A percentile compares a stretch with the other conserved stretches of the same genome.
Evolutionary conservation across 352 stramenopile species (phyloP).

Genomic region (Phytophthora megakarya): DNA sequence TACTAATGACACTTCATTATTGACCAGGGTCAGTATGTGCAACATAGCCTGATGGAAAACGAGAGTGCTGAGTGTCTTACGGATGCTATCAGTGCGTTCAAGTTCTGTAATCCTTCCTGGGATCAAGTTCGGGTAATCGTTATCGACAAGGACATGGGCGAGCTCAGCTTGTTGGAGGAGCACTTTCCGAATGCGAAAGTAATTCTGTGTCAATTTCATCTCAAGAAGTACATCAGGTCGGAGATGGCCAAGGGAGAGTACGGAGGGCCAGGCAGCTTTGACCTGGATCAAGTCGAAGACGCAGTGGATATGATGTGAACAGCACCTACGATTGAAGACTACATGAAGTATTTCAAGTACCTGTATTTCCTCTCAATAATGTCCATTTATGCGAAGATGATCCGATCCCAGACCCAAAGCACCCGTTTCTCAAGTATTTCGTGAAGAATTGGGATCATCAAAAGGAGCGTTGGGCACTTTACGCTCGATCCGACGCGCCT

Average conservation of each 20-base stretch:
- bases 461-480: too few relatives aligned
- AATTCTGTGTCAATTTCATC: constrained; percentile 4
- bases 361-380: background rate
- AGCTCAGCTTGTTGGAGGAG: background rate
- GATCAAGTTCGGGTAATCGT: background rate
- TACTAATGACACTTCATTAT: too few relatives aligned
- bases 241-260: background rate
- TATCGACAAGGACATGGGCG: constrained; percentile 1
- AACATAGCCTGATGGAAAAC: constrained; percentile 6
- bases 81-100: background rate
- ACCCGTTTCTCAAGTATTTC: background rate
- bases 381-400: background rate
- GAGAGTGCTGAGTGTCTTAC: background rate
- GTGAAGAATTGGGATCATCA: background rate
- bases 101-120: background rate
- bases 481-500: too few relatives aligned
- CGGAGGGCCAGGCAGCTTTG: background rate
- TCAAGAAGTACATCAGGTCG: constrained; percentile 2
- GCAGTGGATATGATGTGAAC: background rate
- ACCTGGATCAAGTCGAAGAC: constrained; percentile 1
- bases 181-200: background rate
- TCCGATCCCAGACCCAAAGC: background rate
- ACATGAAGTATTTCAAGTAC: constrained; percentile 10
- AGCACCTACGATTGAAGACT: background rate
- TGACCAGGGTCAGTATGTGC: background rate